Evolutionary conservation across 2,329 filamentous ascomycete genomes (phyloP).

Genomic region (Diaporthe sp.): DNA sequence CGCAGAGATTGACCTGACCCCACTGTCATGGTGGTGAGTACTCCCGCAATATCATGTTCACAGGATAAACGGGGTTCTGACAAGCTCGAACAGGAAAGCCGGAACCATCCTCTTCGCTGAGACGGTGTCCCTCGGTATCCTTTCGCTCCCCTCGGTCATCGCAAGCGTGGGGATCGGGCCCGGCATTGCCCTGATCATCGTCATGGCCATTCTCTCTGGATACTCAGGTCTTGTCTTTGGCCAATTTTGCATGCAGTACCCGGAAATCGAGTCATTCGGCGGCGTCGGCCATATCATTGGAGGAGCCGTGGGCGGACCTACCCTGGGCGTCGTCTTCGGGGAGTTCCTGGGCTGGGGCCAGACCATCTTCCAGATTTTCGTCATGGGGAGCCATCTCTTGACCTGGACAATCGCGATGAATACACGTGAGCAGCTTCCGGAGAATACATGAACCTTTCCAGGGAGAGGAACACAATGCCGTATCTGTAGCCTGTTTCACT

Average conservation of each 20-base stretch:
- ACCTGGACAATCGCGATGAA: constrained; percentile 78
- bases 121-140: constrained; percentile 64
- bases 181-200: constrained; percentile 79
- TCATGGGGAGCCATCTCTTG: constrained; percentile 78
- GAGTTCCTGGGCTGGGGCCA: constrained; percentile 72
- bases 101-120: constrained; percentile 59
- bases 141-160: constrained; percentile 83
- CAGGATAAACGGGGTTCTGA: not conserved
- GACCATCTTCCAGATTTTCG: constrained; percentile 74
- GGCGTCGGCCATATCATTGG: constrained; percentile 74
- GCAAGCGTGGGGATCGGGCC: constrained; percentile 79
- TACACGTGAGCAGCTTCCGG: constrained; percentile 49
- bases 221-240: constrained; percentile 68
- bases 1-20: constrained; percentile 38
- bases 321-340: constrained; percentile 65
- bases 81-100: constrained; percentile 54
- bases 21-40: constrained; percentile 40
- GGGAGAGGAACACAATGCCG: not conserved
- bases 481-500: too few species aligned
- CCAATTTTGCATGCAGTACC: constrained; percentile 79
- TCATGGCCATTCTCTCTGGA: constrained; percentile 76
- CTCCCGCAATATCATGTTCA: not conserved
- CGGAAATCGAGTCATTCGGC: constrained; percentile 75
- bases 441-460: too few species aligned
- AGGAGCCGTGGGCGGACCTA: constrained; percentile 50